Evolutionary conservation across 2,329 filamentous ascomycete species (phyloP).

Genomic region (Aureobasidium sp.): DNA sequence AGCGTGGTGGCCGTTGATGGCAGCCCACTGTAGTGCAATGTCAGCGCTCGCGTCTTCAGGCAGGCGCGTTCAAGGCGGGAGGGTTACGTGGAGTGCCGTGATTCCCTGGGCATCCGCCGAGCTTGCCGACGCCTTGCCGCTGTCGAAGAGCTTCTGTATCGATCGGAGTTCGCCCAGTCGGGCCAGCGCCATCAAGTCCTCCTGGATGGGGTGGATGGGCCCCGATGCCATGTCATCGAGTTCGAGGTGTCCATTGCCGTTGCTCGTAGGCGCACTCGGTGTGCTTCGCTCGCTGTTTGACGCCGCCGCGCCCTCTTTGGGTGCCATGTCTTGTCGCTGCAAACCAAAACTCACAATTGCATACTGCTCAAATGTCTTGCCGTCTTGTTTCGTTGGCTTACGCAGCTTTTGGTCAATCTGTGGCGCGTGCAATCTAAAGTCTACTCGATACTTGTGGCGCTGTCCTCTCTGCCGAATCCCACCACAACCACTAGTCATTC

Average conservation of each 20-base stretch:
- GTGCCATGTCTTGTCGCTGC: neutral
- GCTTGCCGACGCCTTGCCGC: conserved; percentile 70
- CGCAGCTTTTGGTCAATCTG: no score
- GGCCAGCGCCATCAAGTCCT: conserved; percentile 94
- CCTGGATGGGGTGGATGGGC: conserved; percentile 47
- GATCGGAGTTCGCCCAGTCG: conserved; percentile 76
- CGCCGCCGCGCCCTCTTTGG: conserved; percentile 2
- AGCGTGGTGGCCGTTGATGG: conserved; percentile 96
- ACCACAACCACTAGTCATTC: no score
- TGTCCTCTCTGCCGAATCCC: no score
- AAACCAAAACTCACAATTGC: neutral
- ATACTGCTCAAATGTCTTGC: no score
- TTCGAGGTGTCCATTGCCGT: conserved; percentile 18
- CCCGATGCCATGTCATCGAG: conserved; percentile 29
- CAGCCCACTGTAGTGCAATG: conserved; percentile 67
- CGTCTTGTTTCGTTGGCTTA: no score
- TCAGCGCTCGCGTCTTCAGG: neutral
- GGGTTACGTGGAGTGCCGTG: conserved; percentile 78
- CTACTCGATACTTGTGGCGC: conserved; percentile 8
- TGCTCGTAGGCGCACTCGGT: neutral
- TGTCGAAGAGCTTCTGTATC: conserved; percentile 86
- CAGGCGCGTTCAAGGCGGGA: neutral
- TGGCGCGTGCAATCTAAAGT: conserved; percentile 6
- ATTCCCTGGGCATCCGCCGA: conserved; percentile 89
- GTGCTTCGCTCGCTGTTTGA: conserved; percentile 4